Base-by-base conservation (phyloP, 345 rosid genomes). In the Camelina hispida region DNA sequence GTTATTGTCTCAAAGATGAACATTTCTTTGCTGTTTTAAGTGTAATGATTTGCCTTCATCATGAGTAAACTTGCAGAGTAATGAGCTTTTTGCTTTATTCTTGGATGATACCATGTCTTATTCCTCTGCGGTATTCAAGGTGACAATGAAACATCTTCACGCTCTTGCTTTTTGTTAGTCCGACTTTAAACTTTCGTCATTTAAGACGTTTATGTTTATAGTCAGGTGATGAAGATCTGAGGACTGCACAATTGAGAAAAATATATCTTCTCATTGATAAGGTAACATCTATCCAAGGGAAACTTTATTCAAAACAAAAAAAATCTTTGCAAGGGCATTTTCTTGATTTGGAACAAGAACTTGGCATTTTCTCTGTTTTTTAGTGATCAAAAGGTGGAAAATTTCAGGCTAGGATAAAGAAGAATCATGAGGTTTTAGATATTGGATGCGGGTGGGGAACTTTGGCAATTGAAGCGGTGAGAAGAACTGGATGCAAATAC, bases 361-460 rank as follows among this genome's bases (percentile, higher is more conserved):
- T 4, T 2, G 4, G 1, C 1, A 16, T 3, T 11, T 30, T 60
- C 25, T 53, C 7, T 62, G 16, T 20, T 43, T 7, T 42, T 53
- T 12, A 16, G 11, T 43, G 0, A 28, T 28, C 0, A 12, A 18
- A 2, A 28, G 1, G 16, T 8, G 25, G 6, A 2, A 15, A 9
- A 17, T 37, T 69, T 55, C n/a, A 88, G 96, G 89, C 91, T 5
- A 83, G 86, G 72, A 81, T 91, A 56, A 69, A 60, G 37, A 85
- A 81, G 72, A 57, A 69, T 5, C 87, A 91, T 54, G 89, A 86
- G 75, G 80, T 89, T 75, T 87, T 93, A 7, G 97, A 93, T 73
- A 87, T 93, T 44, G 98, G 98, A 34, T 86, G 85, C 28, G 98
- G 98, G 7, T 93, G 97, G 98, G 97, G 97, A 74, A 79, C 89